phyloP scores from a whole-genome alignment of 805 yeast species.

The Candida awuae region DNA sequence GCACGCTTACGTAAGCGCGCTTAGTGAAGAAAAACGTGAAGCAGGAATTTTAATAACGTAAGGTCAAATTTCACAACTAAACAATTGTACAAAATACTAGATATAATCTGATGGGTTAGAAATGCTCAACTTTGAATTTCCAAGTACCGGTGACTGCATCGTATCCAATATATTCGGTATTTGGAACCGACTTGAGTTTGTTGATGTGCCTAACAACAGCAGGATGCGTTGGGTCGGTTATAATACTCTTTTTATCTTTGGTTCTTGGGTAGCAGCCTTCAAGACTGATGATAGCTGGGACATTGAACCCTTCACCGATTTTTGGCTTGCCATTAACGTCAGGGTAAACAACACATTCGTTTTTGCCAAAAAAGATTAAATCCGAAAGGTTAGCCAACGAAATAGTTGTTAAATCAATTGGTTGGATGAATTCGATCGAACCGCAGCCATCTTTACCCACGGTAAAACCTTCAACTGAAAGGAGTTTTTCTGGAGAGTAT shows the following conservation, averaged over 20 bases:
- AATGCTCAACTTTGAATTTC: constrained; percentile 47
- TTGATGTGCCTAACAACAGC: constrained; percentile 60
- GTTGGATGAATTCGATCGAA: constrained; percentile 61
- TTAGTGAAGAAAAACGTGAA: too few relatives aligned
- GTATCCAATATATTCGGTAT: constrained; percentile 62
- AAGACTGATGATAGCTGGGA: constrained; percentile 63
- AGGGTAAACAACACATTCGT: constrained; percentile 66
- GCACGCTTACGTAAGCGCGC: too few relatives aligned
- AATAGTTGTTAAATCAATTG: constrained; percentile 74
- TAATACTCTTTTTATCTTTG: constrained; percentile 60
- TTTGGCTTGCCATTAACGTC: constrained; percentile 51
- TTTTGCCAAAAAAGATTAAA: constrained; percentile 51
- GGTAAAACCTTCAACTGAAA: constrained; percentile 52
- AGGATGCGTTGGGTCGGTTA: constrained; percentile 72
- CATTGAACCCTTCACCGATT: constrained; percentile 75
- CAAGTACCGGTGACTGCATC: constrained; percentile 70
- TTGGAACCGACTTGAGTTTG: constrained; percentile 52
- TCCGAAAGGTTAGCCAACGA: constrained; percentile 60
- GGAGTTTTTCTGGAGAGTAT: constrained; percentile 55
- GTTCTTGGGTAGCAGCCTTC: constrained; percentile 78
- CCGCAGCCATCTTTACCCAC: constrained; percentile 81
- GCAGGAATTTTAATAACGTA: too few relatives aligned
- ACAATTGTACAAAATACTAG: too few relatives aligned
- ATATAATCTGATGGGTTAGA: constrained; percentile 16
- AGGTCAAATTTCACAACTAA: too few relatives aligned